Evolutionary conservation across 352 stramenopile genomes (phyloP), one percentile per base, ranked within the genome.

Genomic region (Globisporangium nunn): DNA sequence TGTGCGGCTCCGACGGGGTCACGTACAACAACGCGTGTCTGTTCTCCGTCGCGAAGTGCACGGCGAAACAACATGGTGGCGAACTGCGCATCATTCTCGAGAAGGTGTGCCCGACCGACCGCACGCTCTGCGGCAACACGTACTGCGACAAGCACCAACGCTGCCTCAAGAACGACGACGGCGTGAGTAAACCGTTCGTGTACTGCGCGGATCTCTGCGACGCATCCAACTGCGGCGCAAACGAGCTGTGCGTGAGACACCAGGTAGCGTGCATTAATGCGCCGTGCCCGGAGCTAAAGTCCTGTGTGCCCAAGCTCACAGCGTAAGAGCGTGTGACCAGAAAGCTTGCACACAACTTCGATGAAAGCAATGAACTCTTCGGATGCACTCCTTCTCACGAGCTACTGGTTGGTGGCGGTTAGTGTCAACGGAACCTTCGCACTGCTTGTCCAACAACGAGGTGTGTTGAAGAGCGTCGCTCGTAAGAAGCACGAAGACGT

Each of bases 11-110:
- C 0, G 57, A 79, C 48, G 59, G 57, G 23, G 35, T 47, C 33
- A 47, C 71, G 33, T 79, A 76, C 62, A 50, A 15, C 49, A 79
- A 72, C 54, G n/a, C 41, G 18, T 79, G 70, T 52, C 40, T 59
- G 14, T 68, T 82, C 45, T 55, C 58, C 17, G 48, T 63, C 7
- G 68, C 59, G 18, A 56, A 59, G 31, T 74, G 63, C 44, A 49
- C 49, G 35, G 35, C 35, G 35, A 41, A 41, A 11, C 11, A 41
- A 18, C 40, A 57, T 7, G 50, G 50, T 6, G 60, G 50, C n/a
- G 50, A 56, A 14, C 55, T 75, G 49, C 54, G 58, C 3, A 14
- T 68, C 18, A 64, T 70, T 43, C 63, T 60, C 45, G 55, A 71
- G 15, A 52, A 60, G 50, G 51, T 40, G 33, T 66, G 52, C 14